These are phyloP conservation scores for Monosporascus sp. DNA, from an alignment of 2,329 filamentous ascomycete genomes.

Conservation along the genomic window DNA sequence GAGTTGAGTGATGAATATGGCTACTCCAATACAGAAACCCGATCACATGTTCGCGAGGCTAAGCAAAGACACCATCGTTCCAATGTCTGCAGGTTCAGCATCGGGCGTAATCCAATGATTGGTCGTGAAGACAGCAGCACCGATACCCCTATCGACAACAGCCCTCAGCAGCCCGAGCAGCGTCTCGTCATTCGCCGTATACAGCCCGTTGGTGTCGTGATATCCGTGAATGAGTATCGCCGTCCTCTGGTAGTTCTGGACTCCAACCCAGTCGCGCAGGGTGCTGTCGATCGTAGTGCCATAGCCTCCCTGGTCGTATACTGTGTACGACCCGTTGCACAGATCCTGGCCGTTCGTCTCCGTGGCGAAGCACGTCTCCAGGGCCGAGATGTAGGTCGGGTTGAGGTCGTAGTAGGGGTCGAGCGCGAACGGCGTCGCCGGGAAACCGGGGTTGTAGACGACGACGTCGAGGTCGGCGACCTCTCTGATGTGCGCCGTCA, in stretches of 20 bases:
- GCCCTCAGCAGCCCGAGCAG: not conserved
- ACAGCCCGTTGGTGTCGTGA: slow-evolving; percentile 1
- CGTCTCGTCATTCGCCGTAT: not conserved
- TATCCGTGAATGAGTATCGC: slow-evolving; percentile 5
- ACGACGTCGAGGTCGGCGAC: not conserved
- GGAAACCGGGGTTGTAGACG: slow-evolving; percentile 4
- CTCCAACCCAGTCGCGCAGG: slow-evolving; percentile 1
- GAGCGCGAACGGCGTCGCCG: not conserved
- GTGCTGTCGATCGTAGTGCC: slow-evolving; percentile 3
- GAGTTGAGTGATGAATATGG: too few species aligned
- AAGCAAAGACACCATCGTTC: not conserved
- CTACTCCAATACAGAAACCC: too few species aligned
- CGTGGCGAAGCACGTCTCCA: slow-evolving; percentile 4
- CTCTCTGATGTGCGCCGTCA: not conserved
- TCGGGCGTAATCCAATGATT: slow-evolving; percentile 3
- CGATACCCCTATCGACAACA: not conserved
- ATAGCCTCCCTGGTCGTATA: slow-evolving; percentile 3
- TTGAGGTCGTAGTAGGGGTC: not conserved
- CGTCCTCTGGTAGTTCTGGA: not conserved
- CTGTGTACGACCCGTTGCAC: slow-evolving; percentile 1
- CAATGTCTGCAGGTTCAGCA: slow-evolving; percentile 2
- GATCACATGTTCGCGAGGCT: not conserved
- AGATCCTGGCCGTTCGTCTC: slow-evolving; percentile 1
- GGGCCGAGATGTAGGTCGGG: not conserved
- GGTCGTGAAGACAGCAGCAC: not conserved